Evolutionary conservation across 1,284 basidiomycete genomes (phyloP), one percentile per base, ranked within the genome.

Genomic region (Rhodofomes roseus): DNA sequence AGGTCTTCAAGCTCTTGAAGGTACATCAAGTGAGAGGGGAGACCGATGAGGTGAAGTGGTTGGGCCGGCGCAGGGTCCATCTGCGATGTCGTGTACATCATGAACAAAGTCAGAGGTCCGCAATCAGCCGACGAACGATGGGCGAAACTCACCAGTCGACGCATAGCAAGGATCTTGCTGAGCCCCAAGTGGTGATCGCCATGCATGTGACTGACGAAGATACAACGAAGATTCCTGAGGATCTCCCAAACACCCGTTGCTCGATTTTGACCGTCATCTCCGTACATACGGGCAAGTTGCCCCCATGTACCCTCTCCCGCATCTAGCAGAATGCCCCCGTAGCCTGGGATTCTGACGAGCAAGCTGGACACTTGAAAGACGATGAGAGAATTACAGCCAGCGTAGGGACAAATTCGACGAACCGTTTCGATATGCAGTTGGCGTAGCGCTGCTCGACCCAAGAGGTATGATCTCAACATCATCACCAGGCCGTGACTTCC

Each of bases 141-240:
- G 31, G 31, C 11, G 31, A 34, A 34, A 34, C 31, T 34, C 31
- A 34, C 31, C 4, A 80, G 77, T 54, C 81, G 80, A 58, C 96
- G 82, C 76, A 90, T 87, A 0, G 84, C 77, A 12, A 98, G 79
- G 16, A 98, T 74, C 55, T 87, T 83, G 0, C 86, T 80, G 29
- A 96, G 72, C 1, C 96, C 96, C 53, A 91, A 83, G 70, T 98
- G 96, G 72, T 98, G 96, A 71, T 98, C 96, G 0, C 84, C 96
- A 69, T 98, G 96, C 68, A 92, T 83, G 71, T 98, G 96, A 65
- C 91, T 95, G 64, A 97, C 80, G 72, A 90, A 98, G 31, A 98
- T 81, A 68, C 93, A 84, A 63, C 84, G 87, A 34, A 96, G 73
- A 54, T 90, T 77, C n/a, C 85, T 77, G 58, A 96, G 76, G 12